phyloP scores from a whole-genome alignment of 2,329 filamentous ascomycete species.

The Cordyceps pruinosa region DNA sequence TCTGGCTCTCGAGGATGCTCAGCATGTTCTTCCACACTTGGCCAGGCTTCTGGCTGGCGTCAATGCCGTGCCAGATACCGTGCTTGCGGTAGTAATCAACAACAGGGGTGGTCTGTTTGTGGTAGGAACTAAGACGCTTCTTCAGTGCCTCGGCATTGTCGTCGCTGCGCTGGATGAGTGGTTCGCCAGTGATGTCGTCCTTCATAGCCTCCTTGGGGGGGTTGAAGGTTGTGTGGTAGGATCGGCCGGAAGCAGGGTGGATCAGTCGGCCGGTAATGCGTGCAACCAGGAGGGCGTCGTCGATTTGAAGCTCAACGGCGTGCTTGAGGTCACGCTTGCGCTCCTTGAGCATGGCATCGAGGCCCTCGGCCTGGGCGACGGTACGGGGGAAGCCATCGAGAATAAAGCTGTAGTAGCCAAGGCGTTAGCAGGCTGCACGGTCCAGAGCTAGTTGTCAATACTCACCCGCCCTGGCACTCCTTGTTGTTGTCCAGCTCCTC shows the following conservation, averaged over 20 bases:
- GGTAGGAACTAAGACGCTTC: slow-evolving; percentile 91
- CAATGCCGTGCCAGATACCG: slow-evolving; percentile 92
- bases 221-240: slow-evolving; percentile 99
- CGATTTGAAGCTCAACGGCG: slow-evolving; percentile 93
- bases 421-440: background rate
- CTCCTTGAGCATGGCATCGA: slow-evolving; percentile 80
- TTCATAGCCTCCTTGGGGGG: slow-evolving; percentile 90
- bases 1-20: slow-evolving; percentile 66
- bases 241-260: slow-evolving; percentile 91
- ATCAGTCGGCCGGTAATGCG: slow-evolving; percentile 94
- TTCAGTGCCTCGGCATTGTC: slow-evolving; percentile 94
- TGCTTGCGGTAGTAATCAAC: slow-evolving; percentile 96
- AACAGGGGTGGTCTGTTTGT: slow-evolving; percentile 86
- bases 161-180: slow-evolving; percentile 89
- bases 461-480: slow-evolving; percentile 94
- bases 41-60: slow-evolving; percentile 91
- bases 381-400: slow-evolving; percentile 98
- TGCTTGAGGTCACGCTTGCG: slow-evolving; percentile 84
- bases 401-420: slow-evolving; percentile 65
- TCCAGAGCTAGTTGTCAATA: background rate
- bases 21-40: slow-evolving; percentile 94
- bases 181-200: slow-evolving; percentile 95
- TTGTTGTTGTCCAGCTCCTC: slow-evolving; percentile 87
- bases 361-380: slow-evolving; percentile 86
- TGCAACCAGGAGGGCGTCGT: slow-evolving; percentile 86